A percentile compares a stretch with the other conserved stretches of the same genome.
Evolutionary conservation across 2,329 filamentous ascomycete genomes (phyloP).

Genomic region (Monilinia fructicola): DNA sequence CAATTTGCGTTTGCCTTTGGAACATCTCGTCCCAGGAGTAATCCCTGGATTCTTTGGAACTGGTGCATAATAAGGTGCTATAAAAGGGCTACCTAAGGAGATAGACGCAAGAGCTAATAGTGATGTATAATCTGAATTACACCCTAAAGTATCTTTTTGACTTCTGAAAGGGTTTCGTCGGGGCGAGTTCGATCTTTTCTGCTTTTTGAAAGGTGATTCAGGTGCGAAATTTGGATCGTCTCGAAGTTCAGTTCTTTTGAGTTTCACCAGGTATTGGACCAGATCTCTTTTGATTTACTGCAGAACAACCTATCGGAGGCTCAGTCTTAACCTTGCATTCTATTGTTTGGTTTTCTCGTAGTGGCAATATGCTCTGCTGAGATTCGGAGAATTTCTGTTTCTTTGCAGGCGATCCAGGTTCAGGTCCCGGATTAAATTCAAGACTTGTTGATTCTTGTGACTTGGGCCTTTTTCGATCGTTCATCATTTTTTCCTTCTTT

Average conservation of each 20-base stretch:
- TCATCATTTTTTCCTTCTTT: neutral
- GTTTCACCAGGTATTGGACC: neutral
- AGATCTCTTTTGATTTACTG: neutral
- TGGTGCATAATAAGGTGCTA: neutral
- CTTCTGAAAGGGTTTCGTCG: neutral
- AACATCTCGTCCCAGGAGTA: neutral
- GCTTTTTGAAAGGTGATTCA: too few relatives aligned
- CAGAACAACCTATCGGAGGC: neutral
- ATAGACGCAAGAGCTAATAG: too few relatives aligned
- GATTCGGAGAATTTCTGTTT: neutral
- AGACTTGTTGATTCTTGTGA: neutral
- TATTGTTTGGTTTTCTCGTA: neutral
- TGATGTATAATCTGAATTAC: neutral
- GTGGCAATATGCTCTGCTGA: too few relatives aligned
- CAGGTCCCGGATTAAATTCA: neutral
- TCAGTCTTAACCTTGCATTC: neutral
- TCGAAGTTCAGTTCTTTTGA: too few relatives aligned
- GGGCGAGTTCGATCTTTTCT: too few relatives aligned
- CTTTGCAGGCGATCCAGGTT: neutral
- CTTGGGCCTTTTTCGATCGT: neutral
- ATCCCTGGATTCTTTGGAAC: neutral
- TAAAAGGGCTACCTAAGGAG: neutral
- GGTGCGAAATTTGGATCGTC: too few relatives aligned
- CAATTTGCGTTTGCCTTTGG: neutral
- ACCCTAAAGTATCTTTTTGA: too few relatives aligned